Conservation (phyloP, 2,329 filamentous ascomycete genomes). For the Hypoxylon sp. region DNA sequence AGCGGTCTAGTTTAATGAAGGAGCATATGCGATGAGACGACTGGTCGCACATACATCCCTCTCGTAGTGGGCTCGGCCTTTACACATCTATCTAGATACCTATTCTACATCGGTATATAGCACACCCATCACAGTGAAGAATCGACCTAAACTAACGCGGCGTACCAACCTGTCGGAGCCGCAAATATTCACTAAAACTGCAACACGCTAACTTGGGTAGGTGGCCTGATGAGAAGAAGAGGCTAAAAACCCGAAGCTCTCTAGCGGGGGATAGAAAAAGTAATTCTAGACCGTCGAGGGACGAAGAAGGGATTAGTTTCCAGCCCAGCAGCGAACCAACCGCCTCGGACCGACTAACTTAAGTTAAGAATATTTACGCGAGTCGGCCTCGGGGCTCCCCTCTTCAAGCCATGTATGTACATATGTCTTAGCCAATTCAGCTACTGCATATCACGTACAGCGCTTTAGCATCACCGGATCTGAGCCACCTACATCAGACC, state of each 20-base stretch:
- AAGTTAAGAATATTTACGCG: conserved; percentile 11
- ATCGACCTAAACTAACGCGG: conserved; percentile 15
- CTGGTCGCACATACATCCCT: too few species aligned
- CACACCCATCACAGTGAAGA: background rate
- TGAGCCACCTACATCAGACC: background rate
- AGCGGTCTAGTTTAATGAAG: background rate
- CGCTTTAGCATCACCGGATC: conserved; percentile 1
- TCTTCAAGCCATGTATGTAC: conserved; percentile 4
- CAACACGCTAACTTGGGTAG: background rate
- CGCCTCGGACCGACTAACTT: conserved; percentile 28
- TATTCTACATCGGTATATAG: background rate
- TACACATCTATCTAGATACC: background rate
- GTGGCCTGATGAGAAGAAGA: background rate
- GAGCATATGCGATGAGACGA: too few species aligned
- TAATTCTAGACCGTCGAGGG: background rate
- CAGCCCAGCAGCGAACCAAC: too few species aligned
- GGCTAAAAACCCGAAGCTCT: conserved; percentile 11
- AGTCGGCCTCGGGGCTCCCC: background rate
- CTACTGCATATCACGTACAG: background rate
- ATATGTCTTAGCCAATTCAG: conserved; percentile 6
- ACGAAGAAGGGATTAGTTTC: too few species aligned
- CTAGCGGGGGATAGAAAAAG: background rate
- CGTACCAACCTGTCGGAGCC: conserved; percentile 23
- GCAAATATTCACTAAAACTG: background rate
- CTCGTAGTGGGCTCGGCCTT: too few species aligned